Conservation (phyloP, 805 yeast genomes). For the Metschnikowia vanudenii region DNA sequence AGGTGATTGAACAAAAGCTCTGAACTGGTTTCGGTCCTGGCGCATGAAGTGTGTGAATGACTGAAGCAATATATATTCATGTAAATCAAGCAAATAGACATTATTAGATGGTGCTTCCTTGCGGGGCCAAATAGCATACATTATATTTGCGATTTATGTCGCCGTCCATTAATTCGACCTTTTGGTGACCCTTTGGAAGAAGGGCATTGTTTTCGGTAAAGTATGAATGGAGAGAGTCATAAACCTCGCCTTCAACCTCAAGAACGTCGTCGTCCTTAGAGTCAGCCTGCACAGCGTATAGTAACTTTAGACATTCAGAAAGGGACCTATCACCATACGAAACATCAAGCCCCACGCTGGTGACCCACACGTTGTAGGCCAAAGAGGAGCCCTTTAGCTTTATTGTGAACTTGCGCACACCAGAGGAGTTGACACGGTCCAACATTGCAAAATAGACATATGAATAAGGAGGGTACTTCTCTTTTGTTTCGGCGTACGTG, state of each 20-base stretch:
- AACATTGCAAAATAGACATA: slow-evolving; percentile 25
- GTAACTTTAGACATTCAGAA: slow-evolving; percentile 30
- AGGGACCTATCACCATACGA: slow-evolving; percentile 19
- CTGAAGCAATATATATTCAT: no score
- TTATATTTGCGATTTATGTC: slow-evolving; percentile 16
- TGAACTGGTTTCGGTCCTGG: not conserved
- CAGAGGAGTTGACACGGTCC: slow-evolving; percentile 42
- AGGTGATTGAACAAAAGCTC: slow-evolving; percentile 24
- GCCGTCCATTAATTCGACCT: slow-evolving; percentile 12
- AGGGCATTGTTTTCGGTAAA: slow-evolving; percentile 9
- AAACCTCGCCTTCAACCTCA: slow-evolving; percentile 13
- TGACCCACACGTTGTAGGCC: slow-evolving; percentile 34
- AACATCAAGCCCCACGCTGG: slow-evolving; percentile 35
- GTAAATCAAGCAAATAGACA: not conserved
- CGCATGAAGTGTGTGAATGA: no score
- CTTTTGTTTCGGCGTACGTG: slow-evolving; percentile 14
- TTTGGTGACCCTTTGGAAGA: slow-evolving; percentile 9
- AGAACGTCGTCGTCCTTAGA: slow-evolving; percentile 15
- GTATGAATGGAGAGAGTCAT: slow-evolving; percentile 8
- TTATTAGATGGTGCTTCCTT: not conserved
- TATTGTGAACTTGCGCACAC: slow-evolving; percentile 31
- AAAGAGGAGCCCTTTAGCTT: slow-evolving; percentile 15
- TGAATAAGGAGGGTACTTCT: slow-evolving; percentile 21
- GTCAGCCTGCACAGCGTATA: slow-evolving; percentile 19
- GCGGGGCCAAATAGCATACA: slow-evolving; percentile 27